Percentiles rank a stretch among this genome's conserved stretches.
Conservation (phyloP, 345 rosid species). For the Gossypium ekmanianum region DNA sequence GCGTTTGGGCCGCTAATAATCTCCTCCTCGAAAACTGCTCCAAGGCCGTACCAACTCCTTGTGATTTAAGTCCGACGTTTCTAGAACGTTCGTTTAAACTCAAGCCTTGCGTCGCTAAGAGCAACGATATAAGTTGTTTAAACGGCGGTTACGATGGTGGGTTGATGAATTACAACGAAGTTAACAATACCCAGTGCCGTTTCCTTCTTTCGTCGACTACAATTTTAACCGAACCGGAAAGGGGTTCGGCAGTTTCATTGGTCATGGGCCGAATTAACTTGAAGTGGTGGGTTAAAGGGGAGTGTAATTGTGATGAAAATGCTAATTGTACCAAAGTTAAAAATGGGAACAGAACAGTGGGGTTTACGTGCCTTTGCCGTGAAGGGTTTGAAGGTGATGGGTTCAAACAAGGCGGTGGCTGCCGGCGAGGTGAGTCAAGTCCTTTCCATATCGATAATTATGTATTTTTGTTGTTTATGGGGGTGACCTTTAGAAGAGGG, state of each 20-base stretch:
- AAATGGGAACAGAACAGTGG: slow-evolving; percentile 20
- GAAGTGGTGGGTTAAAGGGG: slow-evolving; percentile 71
- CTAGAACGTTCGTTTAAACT: slow-evolving; percentile 20
- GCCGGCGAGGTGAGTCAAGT: slow-evolving; percentile 65
- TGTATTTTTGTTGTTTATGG: background rate
- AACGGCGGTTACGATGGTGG: slow-evolving; percentile 4
- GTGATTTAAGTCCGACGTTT: slow-evolving; percentile 35
- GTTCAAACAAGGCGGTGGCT: slow-evolving; percentile 40
- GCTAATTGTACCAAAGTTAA: slow-evolving; percentile 22
- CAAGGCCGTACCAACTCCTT: slow-evolving; percentile 1
- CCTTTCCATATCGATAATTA: background rate
- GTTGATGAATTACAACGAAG: slow-evolving; percentile 23
- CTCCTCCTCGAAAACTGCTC: slow-evolving; percentile 55
- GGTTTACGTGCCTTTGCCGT: slow-evolving; percentile 47
- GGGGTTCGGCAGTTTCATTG: slow-evolving; percentile 23
- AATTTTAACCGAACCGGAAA: slow-evolving; percentile 22
- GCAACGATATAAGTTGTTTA: slow-evolving; percentile 44
- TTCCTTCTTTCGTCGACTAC: slow-evolving; percentile 50
- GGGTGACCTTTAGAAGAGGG: background rate
- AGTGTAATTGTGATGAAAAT: slow-evolving; percentile 31
- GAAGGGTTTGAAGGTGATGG: slow-evolving; percentile 63
- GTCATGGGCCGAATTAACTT: slow-evolving; percentile 51
- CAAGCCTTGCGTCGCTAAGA: slow-evolving; percentile 20
- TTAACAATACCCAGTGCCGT: slow-evolving; percentile 32
- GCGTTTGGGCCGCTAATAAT: slow-evolving; percentile 43